Base-by-base conservation (phyloP, 352 stramenopile genomes). In the Elongisporangium senticosum region DNA sequence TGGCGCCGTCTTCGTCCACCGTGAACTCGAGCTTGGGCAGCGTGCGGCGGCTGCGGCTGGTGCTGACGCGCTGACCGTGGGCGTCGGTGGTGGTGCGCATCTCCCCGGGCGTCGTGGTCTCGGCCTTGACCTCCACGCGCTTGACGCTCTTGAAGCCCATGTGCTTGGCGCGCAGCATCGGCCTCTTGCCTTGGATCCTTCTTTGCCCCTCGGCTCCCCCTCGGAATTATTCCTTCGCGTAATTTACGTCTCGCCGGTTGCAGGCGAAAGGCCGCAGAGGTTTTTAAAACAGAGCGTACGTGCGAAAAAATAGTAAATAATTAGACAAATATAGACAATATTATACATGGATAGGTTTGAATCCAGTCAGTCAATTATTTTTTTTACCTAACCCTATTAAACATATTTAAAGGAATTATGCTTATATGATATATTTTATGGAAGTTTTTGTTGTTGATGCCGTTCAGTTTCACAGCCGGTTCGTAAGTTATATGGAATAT, bases 11-110 rank as follows among this genome's bases (percentile, higher is more conserved):
- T 51, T 94, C 84, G 55, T 94, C 82, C 15, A 94, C 75, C 22
- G 78, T 85, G 63, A 94, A 94, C 72, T 94, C 84, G 56, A 92
- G 77, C 65, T 90, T 90, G 19, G 84, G 84, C 21, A 92, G 74
- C 63, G 77, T 89, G 7, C 84, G 82, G 0, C 84, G 82, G 21
- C 75, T 75, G 53, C 82, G 72, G 0, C 74, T 78, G 7, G 79
- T 71, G 64, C 75, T 86, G 51, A 89, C 71, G 53, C 83, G 81
- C 22, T 80, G 59, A 51, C 81, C 79, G 2, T 68, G 71, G 24
- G 77, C 81, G 67, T 93, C 83, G 3, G 79, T 87, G n/a, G 70
- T 77, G 2, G 80, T 74, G n/a, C 81, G 83, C 52, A 89, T 67
- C 51, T 94, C 84, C 24, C 82, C 82, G 15, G 84, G 84, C 23